Percentiles rank a stretch among this genome's conserved stretches.
phyloP scores from a whole-genome alignment of 1,284 basidiomycete genomes.

The Boletellus dicymbophilus region DNA sequence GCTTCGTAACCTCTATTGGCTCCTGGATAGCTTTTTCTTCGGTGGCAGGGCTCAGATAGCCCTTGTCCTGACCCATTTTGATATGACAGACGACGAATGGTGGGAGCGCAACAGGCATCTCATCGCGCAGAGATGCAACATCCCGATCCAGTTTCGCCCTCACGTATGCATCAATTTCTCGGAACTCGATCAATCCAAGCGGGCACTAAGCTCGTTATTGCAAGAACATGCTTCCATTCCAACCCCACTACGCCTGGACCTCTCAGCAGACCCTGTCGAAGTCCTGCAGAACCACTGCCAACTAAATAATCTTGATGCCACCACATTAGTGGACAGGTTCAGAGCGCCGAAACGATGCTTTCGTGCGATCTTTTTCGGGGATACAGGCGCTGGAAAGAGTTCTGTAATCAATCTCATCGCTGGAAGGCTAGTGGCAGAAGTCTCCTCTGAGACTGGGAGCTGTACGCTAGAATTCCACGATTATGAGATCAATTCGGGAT shows the following conservation, averaged over 20 bases:
- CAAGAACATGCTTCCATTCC: conserved; percentile 4
- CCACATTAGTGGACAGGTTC: conserved; percentile 17
- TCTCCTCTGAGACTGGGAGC: conserved; percentile 15
- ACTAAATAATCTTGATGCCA: conserved; percentile 13
- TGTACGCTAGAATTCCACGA: conserved; percentile 25
- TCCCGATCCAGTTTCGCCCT: conserved; percentile 18
- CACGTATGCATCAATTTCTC: conserved; percentile 26
- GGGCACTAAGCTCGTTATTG: conserved; percentile 15
- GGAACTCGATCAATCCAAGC: conserved; percentile 18
- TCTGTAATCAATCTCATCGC: conserved; percentile 30
- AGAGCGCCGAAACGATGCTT: conserved; percentile 14
- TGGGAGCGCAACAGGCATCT: conserved; percentile 25
- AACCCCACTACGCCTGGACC: conserved; percentile 14
- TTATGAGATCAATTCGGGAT: conserved; percentile 21
- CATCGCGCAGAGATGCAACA: conserved; percentile 22
- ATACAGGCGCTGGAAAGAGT: conserved; percentile 31
- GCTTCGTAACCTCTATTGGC: conserved; percentile 28
- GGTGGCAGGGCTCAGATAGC: conserved; percentile 33
- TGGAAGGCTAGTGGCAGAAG: conserved; percentile 12
- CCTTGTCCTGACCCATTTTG: conserved; percentile 40
- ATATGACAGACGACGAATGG: conserved; percentile 22
- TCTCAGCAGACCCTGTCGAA: conserved; percentile 9
- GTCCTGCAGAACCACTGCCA: conserved; percentile 14
- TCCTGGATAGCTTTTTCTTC: conserved; percentile 27
- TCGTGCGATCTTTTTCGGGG: conserved; percentile 28